A percentile compares a stretch with the other conserved stretches of the same genome.
These are phyloP conservation scores for Flaveria brownii DNA, from an alignment of 129 eudicot species.

Conservation along the genomic window DNA sequence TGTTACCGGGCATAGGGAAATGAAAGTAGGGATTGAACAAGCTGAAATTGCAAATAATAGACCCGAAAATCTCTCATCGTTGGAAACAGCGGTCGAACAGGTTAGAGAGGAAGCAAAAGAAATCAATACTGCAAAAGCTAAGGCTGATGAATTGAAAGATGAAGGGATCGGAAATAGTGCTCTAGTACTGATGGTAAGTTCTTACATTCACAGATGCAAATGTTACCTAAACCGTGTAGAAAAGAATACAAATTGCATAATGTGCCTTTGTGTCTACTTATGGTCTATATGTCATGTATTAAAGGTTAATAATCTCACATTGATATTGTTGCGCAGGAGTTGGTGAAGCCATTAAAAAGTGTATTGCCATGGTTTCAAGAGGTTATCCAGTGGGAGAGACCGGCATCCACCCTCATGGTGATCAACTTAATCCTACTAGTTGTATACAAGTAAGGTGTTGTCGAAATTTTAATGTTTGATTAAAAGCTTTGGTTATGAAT, in stretches of 20 bases:
- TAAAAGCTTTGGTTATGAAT: neutral
- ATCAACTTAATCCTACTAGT: slow-evolving; percentile 48
- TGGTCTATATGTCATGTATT: neutral
- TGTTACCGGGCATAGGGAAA: slow-evolving; percentile 19
- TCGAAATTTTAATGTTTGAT: neutral
- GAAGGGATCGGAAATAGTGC: slow-evolving; percentile 80
- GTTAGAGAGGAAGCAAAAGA: slow-evolving; percentile 80
- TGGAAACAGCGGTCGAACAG: slow-evolving; percentile 62
- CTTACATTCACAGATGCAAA: too few relatives aligned
- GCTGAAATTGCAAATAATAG: slow-evolving; percentile 24
- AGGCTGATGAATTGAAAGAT: slow-evolving; percentile 66
- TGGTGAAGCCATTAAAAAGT: slow-evolving; percentile 51
- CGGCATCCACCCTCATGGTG: slow-evolving; percentile 43
- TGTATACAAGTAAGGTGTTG: slow-evolving; percentile 61
- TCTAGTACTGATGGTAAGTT: slow-evolving; percentile 64
- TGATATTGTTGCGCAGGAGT: slow-evolving; percentile 51
- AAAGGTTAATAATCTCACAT: neutral
- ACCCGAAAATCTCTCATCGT: slow-evolving; percentile 45
- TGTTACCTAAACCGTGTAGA: neutral
- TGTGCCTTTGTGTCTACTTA: neutral
- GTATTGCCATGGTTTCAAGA: slow-evolving; percentile 53
- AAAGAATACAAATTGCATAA: neutral
- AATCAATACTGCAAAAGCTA: slow-evolving; percentile 63
- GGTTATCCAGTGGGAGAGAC: slow-evolving; percentile 67
- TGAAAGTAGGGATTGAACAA: slow-evolving; percentile 18